Base-by-base conservation (phyloP, 257 asterid genomes). In the Vinca minor region DNA sequence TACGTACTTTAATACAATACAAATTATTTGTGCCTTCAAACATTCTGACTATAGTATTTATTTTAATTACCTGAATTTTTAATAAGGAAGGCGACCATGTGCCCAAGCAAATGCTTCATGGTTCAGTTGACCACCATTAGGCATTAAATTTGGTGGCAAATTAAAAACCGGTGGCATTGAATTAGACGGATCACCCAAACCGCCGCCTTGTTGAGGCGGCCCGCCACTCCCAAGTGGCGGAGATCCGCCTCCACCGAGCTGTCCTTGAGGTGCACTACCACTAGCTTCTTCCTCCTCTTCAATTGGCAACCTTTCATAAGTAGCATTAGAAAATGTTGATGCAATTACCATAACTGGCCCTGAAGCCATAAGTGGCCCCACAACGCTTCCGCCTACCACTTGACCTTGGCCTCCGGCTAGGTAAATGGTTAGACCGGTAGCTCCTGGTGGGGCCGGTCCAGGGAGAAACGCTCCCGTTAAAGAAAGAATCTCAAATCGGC, bases 301-400 rank as follows among this genome's bases (percentile, higher is more conserved):
- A 42, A 83, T 62, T 7, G 93, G 93, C 63, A 83, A 62, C 71
- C 87, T 75, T 70, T 85, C 92, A 52, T 85, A 85, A 4, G 85
- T 82, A 34, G 92, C 92, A 62, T 85, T 85, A 10, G 92, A 75
- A 57, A 85, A 85, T 0, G 88, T 85, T 0, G 88, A 78, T 0
- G 88, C 92, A 32, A 85, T 82, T 31, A 85, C 88, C 87, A 85
- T 85, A 2, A 85, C 92, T 0, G 92, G 92, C 2, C 88, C 92
- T 0, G 82, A 78, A 2, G 92, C 88, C 53, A 82, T 78, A 4
- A 85, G 71, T 0, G 92, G 26, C 2, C 92, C 92, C 32, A 82
- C 87, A 12, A 85, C 92, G 20, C 87, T 80, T 8, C 92, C 92
- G 0, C 92, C 92, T 8, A 85, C 55, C 8, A 85, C 88, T 65